Base-by-base conservation (phyloP, 352 stramenopile genomes). In the Phytophthora lateralis region DNA sequence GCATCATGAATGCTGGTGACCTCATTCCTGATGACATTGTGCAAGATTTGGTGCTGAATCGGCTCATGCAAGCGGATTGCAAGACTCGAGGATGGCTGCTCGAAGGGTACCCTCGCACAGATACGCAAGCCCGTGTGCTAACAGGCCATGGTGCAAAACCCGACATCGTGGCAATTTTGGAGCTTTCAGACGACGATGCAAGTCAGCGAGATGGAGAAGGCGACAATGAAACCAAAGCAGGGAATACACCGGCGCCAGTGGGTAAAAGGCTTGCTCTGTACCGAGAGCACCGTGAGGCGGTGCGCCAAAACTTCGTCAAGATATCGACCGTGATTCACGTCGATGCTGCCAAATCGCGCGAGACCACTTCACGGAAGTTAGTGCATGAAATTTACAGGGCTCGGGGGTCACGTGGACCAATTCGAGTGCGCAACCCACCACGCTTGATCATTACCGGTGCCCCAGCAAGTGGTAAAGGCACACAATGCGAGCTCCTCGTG, bases 391-490 rank as follows among this genome's bases (percentile, higher is more conserved):
- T 90, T n/a, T 88, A 89, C 48, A 61, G 68, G 39, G 69, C 61
- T 11, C 69, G 74, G 11, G 77, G 80, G 8, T 68, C 78, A 55
- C 78, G 76, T 0, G 76, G 67, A 0, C 71, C 80, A 4, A 47
- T 89, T 5, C 62, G 56, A 30, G 49, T 90, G 6, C 74, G 69
- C 2, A 63, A 73, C 18, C 77, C 73, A n/a, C 85, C 79, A 4
- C 77, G 74, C 24, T 71, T 98, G 30, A 93, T 98, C 54, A 98
- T 98, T 53, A 83, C 83, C 0, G 97, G 96, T 1, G 90, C 96
- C 14, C 97, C 97, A 14, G 97, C 96, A 0, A 88, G 82, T 37
- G 97, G 97, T 32, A 99, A 99, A 71, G 96, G 97, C 38, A 99
- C 96, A 6, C 97, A 99, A 63, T 99, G 97, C 66, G 93, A 98